phyloP scores from a whole-genome alignment of 2,329 filamentous ascomycete genomes.

The Arthrocladium fulminans region DNA sequence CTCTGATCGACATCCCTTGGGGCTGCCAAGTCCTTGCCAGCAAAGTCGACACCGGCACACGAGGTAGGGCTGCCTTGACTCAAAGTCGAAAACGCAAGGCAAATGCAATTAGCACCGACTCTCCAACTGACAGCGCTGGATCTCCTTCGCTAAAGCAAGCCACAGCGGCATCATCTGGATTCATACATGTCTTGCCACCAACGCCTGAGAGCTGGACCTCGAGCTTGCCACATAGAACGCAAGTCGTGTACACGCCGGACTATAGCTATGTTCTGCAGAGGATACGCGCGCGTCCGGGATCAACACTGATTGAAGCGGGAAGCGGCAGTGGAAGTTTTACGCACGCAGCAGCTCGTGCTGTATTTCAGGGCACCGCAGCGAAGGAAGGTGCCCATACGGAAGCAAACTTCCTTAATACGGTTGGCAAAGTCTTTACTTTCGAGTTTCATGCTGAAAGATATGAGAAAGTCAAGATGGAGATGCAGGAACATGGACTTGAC shows the following conservation, averaged over 20 bases:
- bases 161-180: slow-evolving; percentile 37
- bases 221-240: slow-evolving; percentile 43
- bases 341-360: slow-evolving; percentile 41
- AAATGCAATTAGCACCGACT: slow-evolving; percentile 30
- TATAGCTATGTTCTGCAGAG: slow-evolving; percentile 46
- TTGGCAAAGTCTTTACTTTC: slow-evolving; percentile 42
- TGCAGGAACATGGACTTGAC: slow-evolving; percentile 36
- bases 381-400: slow-evolving; percentile 1
- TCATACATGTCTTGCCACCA: slow-evolving; percentile 41
- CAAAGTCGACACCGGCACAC: slow-evolving; percentile 81
- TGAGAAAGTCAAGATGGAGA: slow-evolving; percentile 34
- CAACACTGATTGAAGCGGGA: slow-evolving; percentile 42
- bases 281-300: slow-evolving; percentile 38
- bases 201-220: slow-evolving; percentile 44
- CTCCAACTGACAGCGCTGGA: slow-evolving; percentile 18
- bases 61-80: slow-evolving; percentile 59
- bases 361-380: slow-evolving; percentile 34
- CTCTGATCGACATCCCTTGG: slow-evolving; percentile 71
- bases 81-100: slow-evolving; percentile 41
- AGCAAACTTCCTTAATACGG: slow-evolving; percentile 16
- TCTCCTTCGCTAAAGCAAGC: slow-evolving; percentile 25
- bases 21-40: slow-evolving; percentile 87
- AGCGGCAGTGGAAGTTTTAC: slow-evolving; percentile 46
- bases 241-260: slow-evolving; percentile 46
- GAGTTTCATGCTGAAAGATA: slow-evolving; percentile 42